These are phyloP conservation scores for Sclerotinia sclerotiorum DNA, from an alignment of 2,329 filamentous ascomycete species.

Conservation along the genomic window DNA sequence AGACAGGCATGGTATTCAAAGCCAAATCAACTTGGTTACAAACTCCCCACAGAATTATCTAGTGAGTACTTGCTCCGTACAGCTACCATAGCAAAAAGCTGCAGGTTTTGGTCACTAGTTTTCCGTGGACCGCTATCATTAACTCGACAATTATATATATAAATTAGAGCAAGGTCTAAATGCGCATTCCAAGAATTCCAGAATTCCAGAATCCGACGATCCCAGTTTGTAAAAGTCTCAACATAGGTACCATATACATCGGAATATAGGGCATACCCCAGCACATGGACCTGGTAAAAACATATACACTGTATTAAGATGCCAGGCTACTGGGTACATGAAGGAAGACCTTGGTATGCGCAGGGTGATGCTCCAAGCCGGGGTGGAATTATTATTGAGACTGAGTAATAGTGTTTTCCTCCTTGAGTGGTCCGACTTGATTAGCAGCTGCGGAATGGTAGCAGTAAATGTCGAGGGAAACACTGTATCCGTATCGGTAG, in stretches of 20 bases:
- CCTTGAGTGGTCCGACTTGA: neutral
- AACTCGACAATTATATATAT: neutral
- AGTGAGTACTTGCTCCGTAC: neutral
- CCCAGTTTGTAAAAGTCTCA: neutral
- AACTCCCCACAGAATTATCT: neutral
- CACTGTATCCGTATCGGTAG: neutral
- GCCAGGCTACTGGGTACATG: neutral
- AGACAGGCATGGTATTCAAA: neutral
- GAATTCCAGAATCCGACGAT: neutral
- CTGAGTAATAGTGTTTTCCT: neutral
- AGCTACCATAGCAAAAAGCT: neutral
- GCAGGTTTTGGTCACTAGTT: neutral
- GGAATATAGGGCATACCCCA: neutral
- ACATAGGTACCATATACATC: neutral
- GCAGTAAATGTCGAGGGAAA: neutral
- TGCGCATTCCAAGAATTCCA: neutral
- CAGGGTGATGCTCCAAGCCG: neutral
- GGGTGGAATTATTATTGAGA: neutral
- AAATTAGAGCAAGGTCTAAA: neutral
- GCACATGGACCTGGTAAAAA: constrained; percentile 5
- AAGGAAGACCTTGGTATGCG: neutral
- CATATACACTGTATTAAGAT: neutral
- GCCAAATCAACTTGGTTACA: neutral
- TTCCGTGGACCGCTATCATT: neutral
- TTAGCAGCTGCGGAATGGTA: neutral